phyloP scores from a whole-genome alignment of 2,329 filamentous ascomycete species.

The Rhynchosporium secalis region DNA sequence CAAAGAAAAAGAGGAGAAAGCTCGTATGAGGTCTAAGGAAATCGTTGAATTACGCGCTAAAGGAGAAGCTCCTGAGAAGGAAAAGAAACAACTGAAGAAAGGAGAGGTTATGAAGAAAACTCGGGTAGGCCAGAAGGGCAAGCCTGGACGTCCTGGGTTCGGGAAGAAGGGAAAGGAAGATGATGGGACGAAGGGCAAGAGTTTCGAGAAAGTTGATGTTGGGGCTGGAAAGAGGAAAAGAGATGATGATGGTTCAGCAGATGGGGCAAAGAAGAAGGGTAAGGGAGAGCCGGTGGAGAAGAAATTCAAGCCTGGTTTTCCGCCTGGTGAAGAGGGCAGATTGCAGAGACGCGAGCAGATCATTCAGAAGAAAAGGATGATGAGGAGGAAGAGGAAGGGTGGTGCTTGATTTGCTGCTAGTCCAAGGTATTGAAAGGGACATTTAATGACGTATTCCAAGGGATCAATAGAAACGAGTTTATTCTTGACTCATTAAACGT shows the following conservation, averaged over 20 bases:
- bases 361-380: constrained; percentile 19
- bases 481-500: too few species aligned
- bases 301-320: constrained; percentile 17
- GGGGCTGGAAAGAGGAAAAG: constrained; percentile 4
- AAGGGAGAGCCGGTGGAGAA: constrained; percentile 6
- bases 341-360: constrained; percentile 19
- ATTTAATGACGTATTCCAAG: too few species aligned
- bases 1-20: constrained; percentile 60
- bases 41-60: constrained; percentile 39
- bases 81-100: constrained; percentile 39
- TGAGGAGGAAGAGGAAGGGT: constrained; percentile 18
- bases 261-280: background rate
- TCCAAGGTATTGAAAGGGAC: too few species aligned
- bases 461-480: too few species aligned
- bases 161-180: constrained; percentile 4
- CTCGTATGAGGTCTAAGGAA: constrained; percentile 44
- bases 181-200: constrained; percentile 5
- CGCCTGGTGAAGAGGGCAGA: constrained; percentile 19
- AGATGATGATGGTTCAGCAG: background rate
- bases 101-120: constrained; percentile 41
- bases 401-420: background rate
- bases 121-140: constrained; percentile 40
- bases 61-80: constrained; percentile 37
- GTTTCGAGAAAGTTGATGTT: constrained; percentile 14
- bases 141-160: constrained; percentile 28